phyloP scores from a whole-genome alignment of 352 stramenopile species.

The Pythium apleroticum region DNA sequence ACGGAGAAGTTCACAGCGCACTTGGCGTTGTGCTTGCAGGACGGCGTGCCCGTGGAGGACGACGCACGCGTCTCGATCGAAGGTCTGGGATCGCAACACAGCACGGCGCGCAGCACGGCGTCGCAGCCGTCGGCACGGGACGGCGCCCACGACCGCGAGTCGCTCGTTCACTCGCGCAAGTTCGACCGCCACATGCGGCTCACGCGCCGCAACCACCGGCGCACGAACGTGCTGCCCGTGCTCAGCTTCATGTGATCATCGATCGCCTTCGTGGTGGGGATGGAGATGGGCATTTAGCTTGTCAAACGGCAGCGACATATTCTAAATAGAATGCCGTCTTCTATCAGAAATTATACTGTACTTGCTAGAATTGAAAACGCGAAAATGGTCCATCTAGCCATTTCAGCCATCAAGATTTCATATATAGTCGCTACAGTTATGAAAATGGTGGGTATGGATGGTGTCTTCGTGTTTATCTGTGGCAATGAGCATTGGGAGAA shows the following conservation, averaged over 20 bases:
- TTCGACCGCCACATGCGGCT: constrained; percentile 76
- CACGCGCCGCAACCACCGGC: constrained; percentile 57
- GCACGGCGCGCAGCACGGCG: constrained; percentile 4
- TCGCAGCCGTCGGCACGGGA: constrained; percentile 9
- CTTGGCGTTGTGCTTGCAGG: constrained; percentile 17
- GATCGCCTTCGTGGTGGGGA: neutral
- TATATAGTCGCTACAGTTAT: neutral
- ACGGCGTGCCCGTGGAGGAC: constrained; percentile 8
- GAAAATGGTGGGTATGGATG: neutral
- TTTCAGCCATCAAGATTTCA: constrained; percentile 27
- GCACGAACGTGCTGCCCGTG: constrained; percentile 38
- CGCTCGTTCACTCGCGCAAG: constrained; percentile 51
- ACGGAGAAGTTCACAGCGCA: constrained; percentile 54
- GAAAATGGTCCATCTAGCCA: constrained; percentile 9
- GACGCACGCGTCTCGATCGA: constrained; percentile 2
- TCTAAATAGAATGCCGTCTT: neutral
- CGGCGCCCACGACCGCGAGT: constrained; percentile 35
- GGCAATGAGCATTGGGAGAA: constrained; percentile 25
- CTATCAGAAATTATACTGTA: neutral
- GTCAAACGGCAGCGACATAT: neutral
- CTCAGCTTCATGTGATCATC: constrained; percentile 27
- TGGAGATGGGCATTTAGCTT: neutral
- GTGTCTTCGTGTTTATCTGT: constrained; percentile 16
- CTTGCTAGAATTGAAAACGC: neutral
- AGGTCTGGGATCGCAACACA: neutral